These are phyloP conservation scores for Penicillium riverlandense DNA, from an alignment of 495 filamentous ascomycete species.

Conservation along the genomic window DNA sequence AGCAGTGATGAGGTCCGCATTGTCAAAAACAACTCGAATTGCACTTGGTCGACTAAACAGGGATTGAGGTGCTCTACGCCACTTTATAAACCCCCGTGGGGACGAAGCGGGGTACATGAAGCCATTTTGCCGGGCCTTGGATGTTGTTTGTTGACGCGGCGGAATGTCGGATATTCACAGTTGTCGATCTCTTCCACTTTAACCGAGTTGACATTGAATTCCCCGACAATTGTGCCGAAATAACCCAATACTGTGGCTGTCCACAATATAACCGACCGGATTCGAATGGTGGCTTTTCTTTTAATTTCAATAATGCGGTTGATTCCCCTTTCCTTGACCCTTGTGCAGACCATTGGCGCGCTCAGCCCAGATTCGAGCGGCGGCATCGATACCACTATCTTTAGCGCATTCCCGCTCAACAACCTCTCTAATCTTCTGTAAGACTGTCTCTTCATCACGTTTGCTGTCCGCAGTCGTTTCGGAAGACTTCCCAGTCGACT, in stretches of 20 bases:
- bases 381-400: constrained; percentile 27
- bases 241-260: too few relatives aligned
- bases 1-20: constrained; percentile 6
- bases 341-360: constrained; percentile 29
- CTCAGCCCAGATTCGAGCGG: constrained; percentile 39
- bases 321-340: constrained; percentile 5
- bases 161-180: background rate
- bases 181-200: too few relatives aligned
- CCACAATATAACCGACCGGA: background rate
- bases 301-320: constrained; percentile 5
- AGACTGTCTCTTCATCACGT: background rate
- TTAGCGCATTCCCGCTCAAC: constrained; percentile 33
- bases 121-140: too few relatives aligned
- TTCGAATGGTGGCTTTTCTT: background rate
- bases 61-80: background rate
- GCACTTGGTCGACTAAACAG: too few relatives aligned
- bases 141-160: background rate
- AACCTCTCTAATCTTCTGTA: constrained; percentile 18
- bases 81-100: constrained; percentile 5
- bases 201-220: too few relatives aligned
- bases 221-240: too few relatives aligned
- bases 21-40: background rate
- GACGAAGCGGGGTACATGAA: background rate
- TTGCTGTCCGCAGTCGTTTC: background rate
- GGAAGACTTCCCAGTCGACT: background rate